A percentile compares a stretch with the other conserved stretches of the same genome.
phyloP scores from a whole-genome alignment of 371 early-diverging fungal genomes.

The Nosema muscidifuracis region DNA sequence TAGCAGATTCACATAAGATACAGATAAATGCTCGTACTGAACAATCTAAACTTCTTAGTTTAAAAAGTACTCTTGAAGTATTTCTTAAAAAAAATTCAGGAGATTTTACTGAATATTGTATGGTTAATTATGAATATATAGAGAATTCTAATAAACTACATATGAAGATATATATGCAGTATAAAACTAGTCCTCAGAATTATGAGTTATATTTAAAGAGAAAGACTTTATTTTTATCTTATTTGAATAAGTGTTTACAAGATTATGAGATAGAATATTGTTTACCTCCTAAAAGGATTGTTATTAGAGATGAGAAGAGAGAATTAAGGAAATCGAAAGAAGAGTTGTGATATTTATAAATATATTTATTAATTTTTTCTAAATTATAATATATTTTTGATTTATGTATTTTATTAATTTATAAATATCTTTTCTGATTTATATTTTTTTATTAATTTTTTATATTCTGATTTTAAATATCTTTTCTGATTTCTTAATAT shows the following conservation, averaged over 20 bases:
- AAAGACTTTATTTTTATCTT: constrained; percentile 59
- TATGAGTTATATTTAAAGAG: constrained; percentile 60
- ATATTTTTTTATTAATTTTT: no score
- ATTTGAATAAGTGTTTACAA: constrained; percentile 52
- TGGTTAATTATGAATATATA: constrained; percentile 63
- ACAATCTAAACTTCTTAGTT: constrained; percentile 49
- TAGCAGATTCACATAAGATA: constrained; percentile 60
- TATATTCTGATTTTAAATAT: no score
- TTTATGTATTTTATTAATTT: no score
- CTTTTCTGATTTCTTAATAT: no score
- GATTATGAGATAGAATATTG: constrained; percentile 58
- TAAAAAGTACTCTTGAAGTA: constrained; percentile 51
- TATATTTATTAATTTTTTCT: no score
- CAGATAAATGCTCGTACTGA: constrained; percentile 58
- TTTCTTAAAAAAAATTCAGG: constrained; percentile 57
- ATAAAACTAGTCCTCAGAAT: constrained; percentile 62
- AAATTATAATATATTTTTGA: no score
- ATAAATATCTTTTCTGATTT: no score
- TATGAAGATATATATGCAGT: constrained; percentile 62
- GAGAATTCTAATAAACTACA: constrained; percentile 62
- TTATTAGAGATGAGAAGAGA: not conserved
- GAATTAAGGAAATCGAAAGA: no score
- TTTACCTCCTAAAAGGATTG: constrained; percentile 51
- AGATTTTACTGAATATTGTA: constrained; percentile 59
- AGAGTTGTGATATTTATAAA: no score